Conservation (phyloP, 2,329 filamentous ascomycete species). For the Xylariaceae sp. region DNA sequence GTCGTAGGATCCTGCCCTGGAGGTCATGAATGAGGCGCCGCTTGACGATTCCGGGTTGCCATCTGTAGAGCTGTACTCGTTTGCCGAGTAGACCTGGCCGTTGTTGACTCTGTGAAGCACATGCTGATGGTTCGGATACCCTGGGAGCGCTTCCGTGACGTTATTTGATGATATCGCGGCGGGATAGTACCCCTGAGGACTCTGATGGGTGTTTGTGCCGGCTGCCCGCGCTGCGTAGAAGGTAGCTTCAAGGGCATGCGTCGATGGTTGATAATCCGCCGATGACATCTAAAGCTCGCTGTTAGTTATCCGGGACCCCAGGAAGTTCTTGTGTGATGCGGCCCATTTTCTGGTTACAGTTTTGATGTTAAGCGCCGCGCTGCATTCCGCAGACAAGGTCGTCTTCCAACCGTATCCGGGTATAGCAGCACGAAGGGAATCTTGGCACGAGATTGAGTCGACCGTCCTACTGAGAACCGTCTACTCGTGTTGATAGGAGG, state of each 20-base stretch:
- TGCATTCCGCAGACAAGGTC: conserved; percentile 1
- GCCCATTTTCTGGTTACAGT: background rate
- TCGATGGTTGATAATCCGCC: conserved; percentile 24
- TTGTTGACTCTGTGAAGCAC: conserved; percentile 23
- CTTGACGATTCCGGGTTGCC: conserved; percentile 25
- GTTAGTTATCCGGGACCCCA: conserved; percentile 15
- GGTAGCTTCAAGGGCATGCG: conserved; percentile 24
- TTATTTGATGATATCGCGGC: conserved; percentile 16
- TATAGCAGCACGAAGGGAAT: background rate
- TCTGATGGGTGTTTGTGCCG: conserved; percentile 21
- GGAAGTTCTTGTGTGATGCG: background rate
- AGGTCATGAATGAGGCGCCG: conserved; percentile 22
- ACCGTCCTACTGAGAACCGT: background rate
- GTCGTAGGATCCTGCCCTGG: conserved; percentile 26
- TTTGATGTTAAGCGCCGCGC: background rate
- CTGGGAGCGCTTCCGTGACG: conserved; percentile 21
- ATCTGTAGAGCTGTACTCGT: conserved; percentile 25
- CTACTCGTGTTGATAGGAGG: background rate
- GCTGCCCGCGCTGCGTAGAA: conserved; percentile 24
- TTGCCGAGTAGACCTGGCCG: conserved; percentile 21
- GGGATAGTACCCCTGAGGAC: conserved; percentile 24
- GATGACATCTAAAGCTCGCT: conserved; percentile 24
- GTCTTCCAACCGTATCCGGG: background rate
- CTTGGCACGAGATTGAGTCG: background rate
- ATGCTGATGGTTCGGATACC: conserved; percentile 24